Conservation (phyloP, 352 stramenopile species). For the Pythium volutum region DNA sequence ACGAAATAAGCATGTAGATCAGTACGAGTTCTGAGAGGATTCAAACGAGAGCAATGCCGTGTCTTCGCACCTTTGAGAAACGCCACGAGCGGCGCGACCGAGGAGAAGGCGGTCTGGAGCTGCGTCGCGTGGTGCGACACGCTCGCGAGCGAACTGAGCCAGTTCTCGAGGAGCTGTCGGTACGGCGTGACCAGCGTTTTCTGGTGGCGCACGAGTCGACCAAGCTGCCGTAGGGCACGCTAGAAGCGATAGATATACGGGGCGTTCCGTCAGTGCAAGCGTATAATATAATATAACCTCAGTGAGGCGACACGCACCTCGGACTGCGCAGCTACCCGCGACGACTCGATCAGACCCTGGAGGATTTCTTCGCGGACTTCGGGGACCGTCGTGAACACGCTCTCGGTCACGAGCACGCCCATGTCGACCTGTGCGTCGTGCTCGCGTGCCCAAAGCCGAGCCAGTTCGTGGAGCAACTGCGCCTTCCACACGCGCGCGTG, state of each 20-base stretch:
- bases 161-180: conserved; percentile 63
- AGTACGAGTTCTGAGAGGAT: background rate
- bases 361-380: conserved; percentile 26
- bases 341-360: conserved; percentile 9
- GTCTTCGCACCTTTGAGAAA: conserved; percentile 14
- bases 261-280: background rate
- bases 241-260: background rate
- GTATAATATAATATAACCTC: too few relatives aligned
- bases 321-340: conserved; percentile 1
- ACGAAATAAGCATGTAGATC: background rate
- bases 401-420: conserved; percentile 5
- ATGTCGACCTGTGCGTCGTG: background rate
- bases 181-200: conserved; percentile 21
- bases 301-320: conserved; percentile 1
- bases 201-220: conserved; percentile 7
- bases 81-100: conserved; percentile 11
- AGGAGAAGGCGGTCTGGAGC: conserved; percentile 2
- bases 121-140: background rate
- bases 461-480: conserved; percentile 67
- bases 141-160: conserved; percentile 40
- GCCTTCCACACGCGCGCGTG: conserved; percentile 78
- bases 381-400: conserved; percentile 13
- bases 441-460: conserved; percentile 51
- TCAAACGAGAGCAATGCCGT: background rate
- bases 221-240: conserved; percentile 4